Base-by-base conservation (phyloP, 495 filamentous ascomycete genomes). In the Aspergillus haitiensis region DNA sequence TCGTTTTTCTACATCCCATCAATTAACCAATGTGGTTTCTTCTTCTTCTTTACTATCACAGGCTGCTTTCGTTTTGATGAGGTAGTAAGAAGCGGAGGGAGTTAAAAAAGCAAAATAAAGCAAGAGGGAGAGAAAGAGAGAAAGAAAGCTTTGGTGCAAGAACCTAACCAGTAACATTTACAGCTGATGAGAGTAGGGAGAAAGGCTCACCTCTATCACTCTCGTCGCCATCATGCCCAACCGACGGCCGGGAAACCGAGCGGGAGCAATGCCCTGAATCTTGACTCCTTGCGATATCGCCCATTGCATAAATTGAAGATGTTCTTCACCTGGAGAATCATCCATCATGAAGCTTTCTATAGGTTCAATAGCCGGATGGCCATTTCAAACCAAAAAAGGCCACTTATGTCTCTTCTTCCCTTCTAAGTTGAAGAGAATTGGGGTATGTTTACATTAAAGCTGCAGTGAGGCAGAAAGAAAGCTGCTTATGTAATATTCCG, bases 221-320 rank as follows among this genome's bases (percentile, higher is more conserved):
- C 78, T 78, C 3, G 82, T 83, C 6, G 89, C 86, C 11, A 89
- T 75, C 35, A 93, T 82, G 16, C 90, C 88, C 16, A 91, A 72
- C 18, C 90, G 88, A 37, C 84, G 76, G 3, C 84, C 83, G 0
- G 84, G 82, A 32, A 92, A 78, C 70, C 56, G 71, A 15, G 65
- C 73, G 15, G 86, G 81, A 18, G 66, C 69, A 47, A 91, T 79
- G 21, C 85, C 84, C 40, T 82, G 76, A 45, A 88, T 74, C 27
- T 73, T 69, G 49, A 88, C 72, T 5, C 84, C 83, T 27, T 79
- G 71, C 7, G 71, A 68, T 6, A 67, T 71, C 15, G 84, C 82
- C 87, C 87, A 90, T 61, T 68, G 42, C 21, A 79, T 72, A 32
- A 88, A 82, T 0, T 75, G 70, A 11, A 75, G 64, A 56, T 76